phyloP scores from a whole-genome alignment of 768 basidiomycete genomes.

The Galerina marginata region DNA sequence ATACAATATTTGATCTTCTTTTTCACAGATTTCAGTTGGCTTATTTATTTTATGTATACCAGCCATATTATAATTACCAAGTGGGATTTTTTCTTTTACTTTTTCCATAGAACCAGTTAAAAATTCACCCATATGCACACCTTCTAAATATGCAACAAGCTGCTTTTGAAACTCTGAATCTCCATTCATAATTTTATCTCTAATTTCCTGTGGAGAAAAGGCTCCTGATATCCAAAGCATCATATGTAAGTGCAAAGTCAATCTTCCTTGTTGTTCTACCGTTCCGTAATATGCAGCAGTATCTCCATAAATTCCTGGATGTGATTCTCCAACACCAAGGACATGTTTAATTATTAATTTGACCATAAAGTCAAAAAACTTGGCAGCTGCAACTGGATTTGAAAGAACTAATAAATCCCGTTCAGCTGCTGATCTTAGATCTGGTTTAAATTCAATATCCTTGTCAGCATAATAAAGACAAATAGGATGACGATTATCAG shows the following conservation, averaged over 20 bases:
- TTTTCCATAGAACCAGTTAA: conserved; percentile 21
- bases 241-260: conserved; percentile 43
- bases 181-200: conserved; percentile 27
- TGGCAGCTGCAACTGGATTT: conserved; percentile 34
- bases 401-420: neutral
- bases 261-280: conserved; percentile 41
- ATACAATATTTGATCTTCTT: conserved; percentile 25
- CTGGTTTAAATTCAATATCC: conserved; percentile 24
- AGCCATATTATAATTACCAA: conserved; percentile 32
- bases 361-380: conserved; percentile 39
- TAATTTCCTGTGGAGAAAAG: conserved; percentile 38
- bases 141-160: conserved; percentile 36
- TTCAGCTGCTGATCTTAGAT: conserved; percentile 11
- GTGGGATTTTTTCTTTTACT: conserved; percentile 22
- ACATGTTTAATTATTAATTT: conserved; percentile 32
- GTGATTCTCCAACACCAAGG: conserved; percentile 17
- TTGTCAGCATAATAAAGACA: conserved; percentile 39
- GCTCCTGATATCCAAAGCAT: conserved; percentile 38
- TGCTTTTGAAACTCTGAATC: conserved; percentile 28
- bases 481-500: conserved; percentile 37
- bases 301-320: conserved; percentile 31
- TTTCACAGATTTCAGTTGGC: neutral
- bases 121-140: conserved; percentile 36
- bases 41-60: neutral
- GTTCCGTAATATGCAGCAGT: conserved; percentile 36